A percentile compares a stretch with the other conserved stretches of the same genome.
These are phyloP conservation scores for Candida krabiensis DNA, from an alignment of 805 yeast species.

Conservation along the genomic window DNA sequence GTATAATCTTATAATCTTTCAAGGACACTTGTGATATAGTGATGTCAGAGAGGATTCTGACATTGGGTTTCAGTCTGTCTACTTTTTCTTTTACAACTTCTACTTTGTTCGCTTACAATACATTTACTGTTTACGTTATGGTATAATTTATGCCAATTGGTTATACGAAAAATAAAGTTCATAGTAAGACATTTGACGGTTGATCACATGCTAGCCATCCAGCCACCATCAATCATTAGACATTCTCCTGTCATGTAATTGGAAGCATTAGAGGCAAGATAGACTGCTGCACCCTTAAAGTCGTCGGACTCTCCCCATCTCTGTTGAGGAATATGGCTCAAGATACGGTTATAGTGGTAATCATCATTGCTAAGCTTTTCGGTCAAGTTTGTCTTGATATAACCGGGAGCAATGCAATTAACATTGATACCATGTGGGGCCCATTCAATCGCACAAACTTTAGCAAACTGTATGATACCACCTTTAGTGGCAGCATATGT, in stretches of 20 bases:
- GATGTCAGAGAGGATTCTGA: too few species aligned
- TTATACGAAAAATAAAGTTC: too few species aligned
- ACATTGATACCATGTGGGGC: constrained; percentile 43
- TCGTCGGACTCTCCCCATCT: constrained; percentile 52
- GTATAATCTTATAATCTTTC: too few species aligned
- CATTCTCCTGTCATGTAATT: constrained; percentile 53
- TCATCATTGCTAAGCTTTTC: constrained; percentile 27
- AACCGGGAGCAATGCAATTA: constrained; percentile 53
- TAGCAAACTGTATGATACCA: constrained; percentile 37
- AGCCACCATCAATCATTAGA: constrained; percentile 57
- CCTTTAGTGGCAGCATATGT: constrained; percentile 46
- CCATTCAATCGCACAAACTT: constrained; percentile 46
- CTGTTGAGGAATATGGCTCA: constrained; percentile 42
- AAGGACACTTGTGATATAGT: too few species aligned
- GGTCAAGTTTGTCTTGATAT: constrained; percentile 48
- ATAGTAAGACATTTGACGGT: neutral
- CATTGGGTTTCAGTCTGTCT: too few species aligned
- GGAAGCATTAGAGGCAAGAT: constrained; percentile 50
- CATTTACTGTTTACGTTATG: too few species aligned
- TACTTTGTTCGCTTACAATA: too few species aligned
- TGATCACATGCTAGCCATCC: constrained; percentile 39
- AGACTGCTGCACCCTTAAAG: constrained; percentile 43
- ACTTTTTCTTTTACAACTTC: too few species aligned
- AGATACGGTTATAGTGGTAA: constrained; percentile 27
- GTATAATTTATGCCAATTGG: too few species aligned